Conservation (phyloP, 1,139 yeast genomes). For the Spencermartinsiella ligniputridi region DNA sequence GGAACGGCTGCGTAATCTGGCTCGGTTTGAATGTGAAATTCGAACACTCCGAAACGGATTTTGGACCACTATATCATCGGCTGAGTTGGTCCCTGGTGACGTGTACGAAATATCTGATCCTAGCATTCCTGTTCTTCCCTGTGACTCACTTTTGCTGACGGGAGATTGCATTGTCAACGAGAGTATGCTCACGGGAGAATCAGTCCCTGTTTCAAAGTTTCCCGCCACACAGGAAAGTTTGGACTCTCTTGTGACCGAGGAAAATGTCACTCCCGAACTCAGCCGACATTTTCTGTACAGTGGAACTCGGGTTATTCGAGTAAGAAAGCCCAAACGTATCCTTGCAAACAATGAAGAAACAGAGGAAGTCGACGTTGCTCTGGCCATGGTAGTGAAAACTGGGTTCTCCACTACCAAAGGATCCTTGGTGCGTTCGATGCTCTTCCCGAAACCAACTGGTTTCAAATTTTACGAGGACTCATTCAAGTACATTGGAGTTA, state of each 20-base stretch:
- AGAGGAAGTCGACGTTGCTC: conserved; percentile 55
- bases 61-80: conserved; percentile 79
- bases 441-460: conserved; percentile 91
- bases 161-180: conserved; percentile 96
- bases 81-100: conserved; percentile 95
- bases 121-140: conserved; percentile 65
- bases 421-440: conserved; percentile 89
- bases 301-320: conserved; percentile 85
- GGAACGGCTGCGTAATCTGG: conserved; percentile 65
- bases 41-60: conserved; percentile 90
- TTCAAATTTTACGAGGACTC: conserved; percentile 93
- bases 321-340: conserved; percentile 51
- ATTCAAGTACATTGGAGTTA: conserved; percentile 90
- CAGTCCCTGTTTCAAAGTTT: conserved; percentile 87
- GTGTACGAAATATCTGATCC: conserved; percentile 90
- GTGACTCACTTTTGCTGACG: conserved; percentile 79
- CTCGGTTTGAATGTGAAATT: conserved; percentile 70
- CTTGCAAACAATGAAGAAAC: conserved; percentile 41
- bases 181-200: conserved; percentile 95
- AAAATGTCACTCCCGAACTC: conserved; percentile 54
- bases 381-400: conserved; percentile 82
- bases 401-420: conserved; percentile 97
- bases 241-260: conserved; percentile 41
- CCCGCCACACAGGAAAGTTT: conserved; percentile 64
- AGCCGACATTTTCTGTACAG: conserved; percentile 75